Evolutionary conservation across 75 land plant species (phyloP), one percentile per base, ranked within the genome.

Genomic region (Picea glauca): DNA sequence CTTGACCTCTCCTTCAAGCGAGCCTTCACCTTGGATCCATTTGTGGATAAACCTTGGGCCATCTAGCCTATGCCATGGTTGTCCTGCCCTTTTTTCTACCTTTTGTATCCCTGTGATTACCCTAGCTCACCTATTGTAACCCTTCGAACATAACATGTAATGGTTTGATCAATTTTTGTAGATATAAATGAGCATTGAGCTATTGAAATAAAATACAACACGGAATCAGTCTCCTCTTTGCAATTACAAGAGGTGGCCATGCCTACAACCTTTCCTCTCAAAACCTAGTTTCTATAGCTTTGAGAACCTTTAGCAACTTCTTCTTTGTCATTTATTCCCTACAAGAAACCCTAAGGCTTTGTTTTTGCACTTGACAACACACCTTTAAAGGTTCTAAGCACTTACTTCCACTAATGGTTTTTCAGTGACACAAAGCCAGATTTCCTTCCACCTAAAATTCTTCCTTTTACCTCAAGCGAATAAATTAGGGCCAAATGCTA

Each of bases 161-260:
- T 26, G 26, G 26, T 26, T 26, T 26, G 26, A 26, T 26, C 26
- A 26, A 26, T 26, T 26, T 26, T 26, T 26, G 26, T 26, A 26
- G 26, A 26, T 26, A 26, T 26, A 26, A 26, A 26, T 26, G 26
- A 26, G 26, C 26, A 26, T 26, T 26, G 73, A 9, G 50, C 50
- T 20, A 54, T 40, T 3, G 50, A 20, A 70, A 70, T 18, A 20
- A 70, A 54, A n/a, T 23, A 21, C 9, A 43, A 70, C 73, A 43
- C 33, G 13, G 56, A 43, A 38, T 43, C 54, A 35, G 12, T 26
- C 56, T 70, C 73, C 73, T 70, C 73, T 18, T 12, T 9, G 2
- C 73, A 26, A 40, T 70, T 70, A 70, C 54, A n/a, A 23, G 54
- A 70, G 54, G 73, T 23, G 43, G 73, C 73, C 73, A 70, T 70